These are phyloP conservation scores for Candida oleophila DNA, from an alignment of 805 yeast species.

Conservation along the genomic window DNA sequence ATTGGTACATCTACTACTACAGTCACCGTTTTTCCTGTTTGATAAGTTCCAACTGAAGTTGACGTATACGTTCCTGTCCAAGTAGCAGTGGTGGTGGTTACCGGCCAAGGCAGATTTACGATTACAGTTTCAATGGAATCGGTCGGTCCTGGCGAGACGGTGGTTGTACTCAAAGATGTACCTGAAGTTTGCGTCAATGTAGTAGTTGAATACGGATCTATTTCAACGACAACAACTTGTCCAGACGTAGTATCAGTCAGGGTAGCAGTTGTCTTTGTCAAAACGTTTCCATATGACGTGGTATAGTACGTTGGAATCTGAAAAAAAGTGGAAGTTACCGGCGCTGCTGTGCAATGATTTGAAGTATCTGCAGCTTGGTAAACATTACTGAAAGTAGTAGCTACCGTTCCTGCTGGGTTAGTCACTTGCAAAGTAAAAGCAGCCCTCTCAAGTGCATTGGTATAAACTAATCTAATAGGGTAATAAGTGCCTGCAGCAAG, in stretches of 20 bases:
- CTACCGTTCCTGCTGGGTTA: neutral
- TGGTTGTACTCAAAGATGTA: constrained; percentile 8
- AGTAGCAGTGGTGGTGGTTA: neutral
- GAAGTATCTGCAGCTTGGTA: neutral
- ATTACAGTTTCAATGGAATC: constrained; percentile 7
- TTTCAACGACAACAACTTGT: neutral
- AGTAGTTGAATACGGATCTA: neutral
- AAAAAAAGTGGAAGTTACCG: neutral
- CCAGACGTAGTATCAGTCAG: neutral
- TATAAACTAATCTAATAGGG: constrained; percentile 1
- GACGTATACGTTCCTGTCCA: constrained; percentile 4
- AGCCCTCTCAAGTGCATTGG: neutral
- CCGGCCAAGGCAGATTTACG: neutral
- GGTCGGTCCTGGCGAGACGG: constrained; percentile 1
- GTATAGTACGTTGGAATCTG: neutral
- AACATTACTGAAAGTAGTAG: neutral
- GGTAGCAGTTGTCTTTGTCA: neutral
- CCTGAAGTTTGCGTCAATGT: constrained; percentile 6
- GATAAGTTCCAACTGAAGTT: too few species aligned
- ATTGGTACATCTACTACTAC: constrained; percentile 3
- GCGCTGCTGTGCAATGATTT: neutral
- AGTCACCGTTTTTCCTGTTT: too few species aligned
- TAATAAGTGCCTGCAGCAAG: constrained; percentile 1
- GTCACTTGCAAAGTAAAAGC: neutral
- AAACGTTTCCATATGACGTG: neutral